These are phyloP conservation scores for Metarhizium anisopliae DNA, from an alignment of 2,329 filamentous ascomycete genomes.

Conservation along the genomic window DNA sequence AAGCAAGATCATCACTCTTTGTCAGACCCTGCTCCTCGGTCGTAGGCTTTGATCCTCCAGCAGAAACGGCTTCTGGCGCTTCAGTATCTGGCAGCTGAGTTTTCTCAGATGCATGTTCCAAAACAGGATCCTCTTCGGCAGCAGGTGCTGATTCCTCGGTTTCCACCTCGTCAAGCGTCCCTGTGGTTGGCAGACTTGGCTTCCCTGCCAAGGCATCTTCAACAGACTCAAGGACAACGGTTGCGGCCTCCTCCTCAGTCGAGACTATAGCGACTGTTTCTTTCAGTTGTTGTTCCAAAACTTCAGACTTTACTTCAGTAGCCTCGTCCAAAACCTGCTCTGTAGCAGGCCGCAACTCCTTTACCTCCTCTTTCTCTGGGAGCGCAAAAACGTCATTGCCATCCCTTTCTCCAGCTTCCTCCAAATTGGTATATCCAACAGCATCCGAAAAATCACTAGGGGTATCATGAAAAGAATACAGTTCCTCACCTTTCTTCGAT, in stretches of 20 bases:
- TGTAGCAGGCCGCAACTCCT: background rate
- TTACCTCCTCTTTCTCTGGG: conserved; percentile 14
- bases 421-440: conserved; percentile 18
- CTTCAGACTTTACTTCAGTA: background rate
- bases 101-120: background rate
- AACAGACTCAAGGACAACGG: background rate
- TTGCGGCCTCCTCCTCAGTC: background rate
- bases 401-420: conserved; percentile 14
- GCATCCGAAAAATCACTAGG: conserved; percentile 25
- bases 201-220: background rate
- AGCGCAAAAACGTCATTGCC: conserved; percentile 19
- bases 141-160: background rate
- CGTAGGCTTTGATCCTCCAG: background rate
- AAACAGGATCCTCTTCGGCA: background rate
- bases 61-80: background rate
- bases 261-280: background rate
- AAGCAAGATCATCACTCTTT: background rate
- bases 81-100: background rate
- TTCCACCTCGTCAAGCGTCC: background rate
- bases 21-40: background rate
- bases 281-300: background rate
- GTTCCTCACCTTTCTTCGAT: conserved; percentile 35
- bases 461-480: conserved; percentile 28
- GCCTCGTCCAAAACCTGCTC: background rate
- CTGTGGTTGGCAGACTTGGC: background rate